Conservation (phyloP, 2,329 filamentous ascomycete species). For the Hymenoscyphus scutula region DNA sequence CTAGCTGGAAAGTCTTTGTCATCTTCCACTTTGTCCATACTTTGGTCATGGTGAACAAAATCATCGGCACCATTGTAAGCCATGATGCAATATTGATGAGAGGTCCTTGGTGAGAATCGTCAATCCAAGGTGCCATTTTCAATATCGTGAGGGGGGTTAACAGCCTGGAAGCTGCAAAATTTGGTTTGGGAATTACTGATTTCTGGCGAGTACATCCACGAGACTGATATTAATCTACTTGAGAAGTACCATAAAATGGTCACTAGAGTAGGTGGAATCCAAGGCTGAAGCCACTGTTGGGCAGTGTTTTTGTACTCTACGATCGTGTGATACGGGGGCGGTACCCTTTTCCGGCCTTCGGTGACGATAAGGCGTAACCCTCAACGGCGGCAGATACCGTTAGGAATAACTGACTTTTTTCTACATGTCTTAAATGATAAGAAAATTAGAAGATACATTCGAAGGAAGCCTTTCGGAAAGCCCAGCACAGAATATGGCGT, state of each 20-base stretch:
- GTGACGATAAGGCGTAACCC: neutral
- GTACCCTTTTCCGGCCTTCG: neutral
- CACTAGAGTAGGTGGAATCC: neutral
- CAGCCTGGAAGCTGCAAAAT: neutral
- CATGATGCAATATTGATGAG: conserved; percentile 11
- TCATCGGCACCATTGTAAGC: conserved; percentile 13
- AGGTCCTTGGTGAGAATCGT: conserved; percentile 9
- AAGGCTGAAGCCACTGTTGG: neutral
- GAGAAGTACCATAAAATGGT: neutral
- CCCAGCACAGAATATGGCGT: neutral
- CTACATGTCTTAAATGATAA: neutral
- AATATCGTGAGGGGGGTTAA: neutral
- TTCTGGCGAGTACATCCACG: neutral
- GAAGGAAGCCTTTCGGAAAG: neutral
- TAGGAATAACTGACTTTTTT: neutral
- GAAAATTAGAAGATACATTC: neutral
- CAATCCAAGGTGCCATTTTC: conserved; percentile 8
- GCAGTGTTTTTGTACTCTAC: neutral
- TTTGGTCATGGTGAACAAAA: conserved; percentile 6
- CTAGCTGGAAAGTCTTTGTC: conserved; percentile 4
- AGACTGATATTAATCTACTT: neutral
- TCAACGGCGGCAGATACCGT: neutral
- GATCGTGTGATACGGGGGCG: neutral
- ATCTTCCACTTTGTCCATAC: conserved; percentile 8
- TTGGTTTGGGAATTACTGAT: neutral